Base-by-base conservation (phyloP, 1,139 yeast genomes). In the Kodamaea arcana region DNA sequence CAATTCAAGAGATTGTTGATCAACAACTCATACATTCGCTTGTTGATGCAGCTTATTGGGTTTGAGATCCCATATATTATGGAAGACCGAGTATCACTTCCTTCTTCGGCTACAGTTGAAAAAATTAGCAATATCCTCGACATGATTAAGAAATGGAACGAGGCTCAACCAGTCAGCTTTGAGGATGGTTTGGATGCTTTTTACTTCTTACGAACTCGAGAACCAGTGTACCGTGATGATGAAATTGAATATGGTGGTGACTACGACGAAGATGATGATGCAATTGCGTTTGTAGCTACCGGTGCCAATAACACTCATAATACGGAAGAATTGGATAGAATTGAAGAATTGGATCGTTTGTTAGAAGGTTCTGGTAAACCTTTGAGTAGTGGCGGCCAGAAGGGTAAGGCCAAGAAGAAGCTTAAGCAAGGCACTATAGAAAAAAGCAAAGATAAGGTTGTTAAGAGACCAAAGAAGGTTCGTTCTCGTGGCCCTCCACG, bases 181-280 rank as follows among this genome's bases (percentile, higher is more conserved):
- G 76, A 69, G 17, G 75, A 68, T 36, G 69, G 59, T 8, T 61
- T 60, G 45, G 67, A 62, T 29, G 70, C 76, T 0, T 53, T 60
- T 13, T 62, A 46, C 40, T 63, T 56, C 41, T 45, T 65, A 35
- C 52, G 68, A 30, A 40, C 50, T 1, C 51, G 48, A 35, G 65
- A 60, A 26, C 36, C 45, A 7, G 51, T 48, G 24, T 49, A 50
- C 27, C 48, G 46, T 33, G 30, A 27, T 7, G 21, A 10, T 6
- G 30, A 27, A 8, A 18, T 16, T 4, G 30, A 27, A 13, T 51
- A 50, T 33, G 42, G 45, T 29, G 47, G 39, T 2, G 37, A 41
- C 8, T 47, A 44, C 21, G 52, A 44, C 20, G 48, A 48, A 24
- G 61, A 55, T 29, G 59, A 59, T 15, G 47, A 44, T n/a, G 30